A percentile compares a stretch with the other conserved stretches of the same genome.
Evolutionary conservation across 345 rosid species (phyloP).

Genomic region (Hibiscus mutabilis): DNA sequence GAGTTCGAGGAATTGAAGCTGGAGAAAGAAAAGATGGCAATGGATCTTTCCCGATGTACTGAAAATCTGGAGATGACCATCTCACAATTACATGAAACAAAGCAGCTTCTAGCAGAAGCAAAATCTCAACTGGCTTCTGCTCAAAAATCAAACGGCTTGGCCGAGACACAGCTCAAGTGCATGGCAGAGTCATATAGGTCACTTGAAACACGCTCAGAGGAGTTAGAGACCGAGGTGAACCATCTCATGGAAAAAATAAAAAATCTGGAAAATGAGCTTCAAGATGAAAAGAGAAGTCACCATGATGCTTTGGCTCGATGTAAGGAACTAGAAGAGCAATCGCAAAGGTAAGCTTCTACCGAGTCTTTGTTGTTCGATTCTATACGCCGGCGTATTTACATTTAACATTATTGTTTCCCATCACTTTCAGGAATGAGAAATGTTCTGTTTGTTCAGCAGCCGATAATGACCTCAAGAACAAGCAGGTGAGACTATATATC

Average conservation of each 20-base stretch:
- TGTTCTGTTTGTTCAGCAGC: conserved; percentile 35
- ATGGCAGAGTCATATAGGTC: conserved; percentile 93
- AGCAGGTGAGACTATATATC: conserved; percentile 48
- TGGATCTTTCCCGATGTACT: conserved; percentile 48
- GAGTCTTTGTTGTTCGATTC: neutral
- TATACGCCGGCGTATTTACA: neutral
- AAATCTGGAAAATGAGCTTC: conserved; percentile 58
- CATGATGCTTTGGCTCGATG: conserved; percentile 52
- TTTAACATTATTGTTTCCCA: neutral
- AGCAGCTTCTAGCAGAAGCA: conserved; percentile 60
- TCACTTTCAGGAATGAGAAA: conserved; percentile 40
- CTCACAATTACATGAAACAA: conserved; percentile 69
- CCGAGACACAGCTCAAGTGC: conserved; percentile 86
- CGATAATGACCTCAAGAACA: conserved; percentile 48
- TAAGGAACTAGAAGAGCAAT: conserved; percentile 74
- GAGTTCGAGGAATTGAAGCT: conserved; percentile 60
- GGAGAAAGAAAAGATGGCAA: conserved; percentile 63
- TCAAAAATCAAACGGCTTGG: conserved; percentile 66
- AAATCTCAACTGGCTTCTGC: conserved; percentile 64
- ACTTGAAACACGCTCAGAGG: conserved; percentile 70
- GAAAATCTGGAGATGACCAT: conserved; percentile 64
- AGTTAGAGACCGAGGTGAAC: conserved; percentile 67
- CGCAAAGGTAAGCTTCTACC: conserved; percentile 46
- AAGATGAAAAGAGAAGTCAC: conserved; percentile 49
- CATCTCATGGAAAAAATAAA: conserved; percentile 49